A percentile compares a stretch with the other conserved stretches of the same genome.
These are phyloP conservation scores for Cruciata laevipes DNA, from an alignment of 257 asterid species.

Conservation along the genomic window DNA sequence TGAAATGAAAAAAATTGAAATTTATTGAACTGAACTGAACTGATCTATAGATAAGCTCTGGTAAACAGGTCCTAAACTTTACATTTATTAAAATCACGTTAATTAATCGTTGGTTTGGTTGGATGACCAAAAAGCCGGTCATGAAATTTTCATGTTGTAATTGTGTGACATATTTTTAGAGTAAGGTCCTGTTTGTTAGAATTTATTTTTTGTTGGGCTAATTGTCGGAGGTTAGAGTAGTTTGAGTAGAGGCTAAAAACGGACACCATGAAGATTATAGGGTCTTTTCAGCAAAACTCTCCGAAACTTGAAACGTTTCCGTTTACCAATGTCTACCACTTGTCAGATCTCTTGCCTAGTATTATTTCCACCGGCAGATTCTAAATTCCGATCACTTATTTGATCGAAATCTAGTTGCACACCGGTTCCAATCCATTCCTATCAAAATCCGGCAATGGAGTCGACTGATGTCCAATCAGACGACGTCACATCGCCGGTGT, in stretches of 20 bases:
- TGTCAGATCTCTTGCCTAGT: slow-evolving; percentile 9
- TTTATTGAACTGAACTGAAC: no score
- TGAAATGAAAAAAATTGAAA: no score
- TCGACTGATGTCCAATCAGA: slow-evolving; percentile 40
- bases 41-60: no score
- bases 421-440: slow-evolving; percentile 1
- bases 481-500: slow-evolving; percentile 38
- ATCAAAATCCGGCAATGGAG: slow-evolving; percentile 37
- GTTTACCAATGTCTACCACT: not conserved
- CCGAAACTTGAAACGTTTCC: not conserved
- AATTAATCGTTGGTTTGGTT: no score
- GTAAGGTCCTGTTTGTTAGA: no score
- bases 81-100: no score
- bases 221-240: not conserved
- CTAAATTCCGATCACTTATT: not conserved
- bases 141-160: no score
- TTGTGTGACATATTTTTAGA: no score
- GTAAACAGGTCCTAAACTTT: no score
- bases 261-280: not conserved
- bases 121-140: no score
- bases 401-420: slow-evolving; percentile 8
- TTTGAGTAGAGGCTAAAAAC: not conserved
- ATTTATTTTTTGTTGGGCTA: no score
- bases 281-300: not conserved
- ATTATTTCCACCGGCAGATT: not conserved